Base-by-base conservation (phyloP, 2,329 filamentous ascomycete genomes). In the Raffaelea ambrosiae region DNA sequence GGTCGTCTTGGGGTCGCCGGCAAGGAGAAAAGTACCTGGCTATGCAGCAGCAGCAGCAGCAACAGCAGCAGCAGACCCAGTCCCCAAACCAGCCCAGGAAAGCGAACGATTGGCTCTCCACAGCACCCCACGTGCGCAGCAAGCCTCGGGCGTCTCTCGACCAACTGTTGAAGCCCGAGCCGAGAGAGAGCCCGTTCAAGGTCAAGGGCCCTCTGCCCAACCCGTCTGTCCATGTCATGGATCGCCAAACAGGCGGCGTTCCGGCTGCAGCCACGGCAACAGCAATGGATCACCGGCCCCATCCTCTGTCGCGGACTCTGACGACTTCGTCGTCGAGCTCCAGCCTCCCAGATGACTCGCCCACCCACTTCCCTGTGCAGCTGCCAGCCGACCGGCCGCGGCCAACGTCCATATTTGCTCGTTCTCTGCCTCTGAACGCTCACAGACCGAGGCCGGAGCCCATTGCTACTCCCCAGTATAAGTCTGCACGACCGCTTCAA, bases 311-410 rank as follows among this genome's bases (percentile, higher is more conserved):
- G 7, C 81, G 88, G 53, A 86, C 88, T 0, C 73, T 96, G 56
- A 94, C 87, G 0, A 88, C 89, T 3, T 95, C 89, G 1, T 91
- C 88, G 1, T 94, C 89, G 2, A 81, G 76, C 46, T 91, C 88
- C 5, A 93, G 84, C 59, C 63, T 91, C 40, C 73, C 74, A 1
- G 87, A 90, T 53, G 88, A 91, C 44, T 79, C 81, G 55, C 84
- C 74, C 38, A 86, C 71, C 0, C 80, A 83, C 58, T 71, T 79
- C 53, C 77, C 79, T 8, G 64, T 72, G 31, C 72, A 75, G 52
- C 68, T 74, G 46, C 66, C 64, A 44, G 66, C 64, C n/a, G 73
- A 81, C 39, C 70, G 72, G 40, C 70, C 77, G n/a, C 70, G 72
- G 45, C 62, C 59, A 3, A 62, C 62, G 3, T 61, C 67, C 50